These are phyloP conservation scores for Corylus avellana DNA, from an alignment of 306 rosid species.

Conservation along the genomic window DNA sequence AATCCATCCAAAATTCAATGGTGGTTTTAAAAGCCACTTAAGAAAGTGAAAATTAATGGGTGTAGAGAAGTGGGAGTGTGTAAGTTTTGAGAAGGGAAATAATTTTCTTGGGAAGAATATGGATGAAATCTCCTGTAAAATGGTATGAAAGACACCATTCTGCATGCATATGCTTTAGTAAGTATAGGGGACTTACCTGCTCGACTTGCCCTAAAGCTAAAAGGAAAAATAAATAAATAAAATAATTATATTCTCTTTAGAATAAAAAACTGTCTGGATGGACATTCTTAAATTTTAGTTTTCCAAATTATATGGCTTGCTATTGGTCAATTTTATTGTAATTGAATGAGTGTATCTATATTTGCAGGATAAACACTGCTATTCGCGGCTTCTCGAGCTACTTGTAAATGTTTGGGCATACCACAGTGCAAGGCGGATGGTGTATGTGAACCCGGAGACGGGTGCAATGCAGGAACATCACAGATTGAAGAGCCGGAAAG, in stretches of 20 bases:
- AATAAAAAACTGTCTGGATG: background rate
- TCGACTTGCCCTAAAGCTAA: background rate
- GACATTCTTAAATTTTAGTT: background rate
- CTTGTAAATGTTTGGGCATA: conserved; percentile 89
- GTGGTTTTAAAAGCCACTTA: no score
- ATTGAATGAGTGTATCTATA: conserved; percentile 16
- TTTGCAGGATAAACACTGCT: conserved; percentile 86
- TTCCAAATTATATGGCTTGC: conserved; percentile 9
- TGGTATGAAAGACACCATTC: background rate
- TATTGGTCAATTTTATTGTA: background rate
- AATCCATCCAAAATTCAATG: no score
- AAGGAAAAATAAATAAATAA: background rate
- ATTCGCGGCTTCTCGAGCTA: conserved; percentile 84
- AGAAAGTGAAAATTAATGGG: no score
- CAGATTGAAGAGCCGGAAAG: conserved; percentile 66
- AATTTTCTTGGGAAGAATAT: background rate
- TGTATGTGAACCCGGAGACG: conserved; percentile 69
- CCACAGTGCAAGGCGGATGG: conserved; percentile 89
- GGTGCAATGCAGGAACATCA: conserved; percentile 90
- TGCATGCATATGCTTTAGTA: background rate
- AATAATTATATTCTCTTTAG: background rate
- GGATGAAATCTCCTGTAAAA: background rate
- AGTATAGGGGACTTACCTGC: background rate
- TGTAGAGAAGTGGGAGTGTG: no score
- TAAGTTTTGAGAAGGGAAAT: background rate